These are phyloP conservation scores for Mortierella hygrophila DNA, from an alignment of 192 early-diverging fungal genomes.

Conservation along the genomic window DNA sequence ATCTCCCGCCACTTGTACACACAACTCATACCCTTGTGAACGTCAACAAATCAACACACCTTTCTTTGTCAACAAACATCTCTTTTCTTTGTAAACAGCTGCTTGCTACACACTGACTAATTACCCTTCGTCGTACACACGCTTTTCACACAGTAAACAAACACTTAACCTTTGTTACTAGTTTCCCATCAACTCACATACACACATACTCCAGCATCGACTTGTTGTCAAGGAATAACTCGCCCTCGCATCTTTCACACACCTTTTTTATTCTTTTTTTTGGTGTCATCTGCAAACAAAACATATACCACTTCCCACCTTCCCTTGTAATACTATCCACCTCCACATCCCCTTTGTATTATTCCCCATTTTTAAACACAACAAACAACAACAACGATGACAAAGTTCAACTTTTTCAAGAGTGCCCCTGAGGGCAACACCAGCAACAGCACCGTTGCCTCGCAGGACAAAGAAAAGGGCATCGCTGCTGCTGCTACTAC, in stretches of 20 bases:
- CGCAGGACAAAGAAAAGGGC: slow-evolving; percentile 33
- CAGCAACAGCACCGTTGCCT: slow-evolving; percentile 21
- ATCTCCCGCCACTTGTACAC: neutral
- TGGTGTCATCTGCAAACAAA: slow-evolving; percentile 40
- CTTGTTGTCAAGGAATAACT: slow-evolving; percentile 45
- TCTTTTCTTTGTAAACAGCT: slow-evolving; percentile 12
- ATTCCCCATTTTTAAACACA: neutral
- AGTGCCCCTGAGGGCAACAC: neutral
- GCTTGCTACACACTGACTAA: neutral
- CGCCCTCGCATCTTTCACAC: neutral
- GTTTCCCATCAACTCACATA: neutral
- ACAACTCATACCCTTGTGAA: neutral
- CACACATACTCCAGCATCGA: slow-evolving; percentile 21
- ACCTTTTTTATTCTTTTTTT: slow-evolving; percentile 44
- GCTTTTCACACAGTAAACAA: neutral
- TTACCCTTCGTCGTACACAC: slow-evolving; percentile 8
- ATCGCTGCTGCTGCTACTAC: neutral
- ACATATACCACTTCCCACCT: slow-evolving; percentile 2
- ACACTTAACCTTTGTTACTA: neutral
- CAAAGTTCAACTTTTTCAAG: slow-evolving; percentile 29
- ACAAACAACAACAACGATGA: slow-evolving; percentile 10
- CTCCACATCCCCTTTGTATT: neutral
- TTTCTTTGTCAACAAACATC: neutral
- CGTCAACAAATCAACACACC: neutral
- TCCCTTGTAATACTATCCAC: neutral